These are phyloP conservation scores for Laburnicola sp. DNA, from an alignment of 2,329 filamentous ascomycete species.

Conservation along the genomic window DNA sequence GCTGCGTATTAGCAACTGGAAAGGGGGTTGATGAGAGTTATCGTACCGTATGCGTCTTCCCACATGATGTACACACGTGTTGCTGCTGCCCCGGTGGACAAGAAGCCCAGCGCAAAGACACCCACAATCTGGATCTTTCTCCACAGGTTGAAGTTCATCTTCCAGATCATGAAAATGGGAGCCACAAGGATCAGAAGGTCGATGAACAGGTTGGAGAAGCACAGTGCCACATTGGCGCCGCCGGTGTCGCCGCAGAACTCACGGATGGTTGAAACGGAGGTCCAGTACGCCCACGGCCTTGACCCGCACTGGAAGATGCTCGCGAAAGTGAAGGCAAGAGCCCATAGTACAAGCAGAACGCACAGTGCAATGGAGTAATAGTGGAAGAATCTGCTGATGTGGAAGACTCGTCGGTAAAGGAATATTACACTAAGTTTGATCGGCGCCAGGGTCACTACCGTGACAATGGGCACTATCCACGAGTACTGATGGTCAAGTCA, in stretches of 20 bases:
- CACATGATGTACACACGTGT: slow-evolving; percentile 8
- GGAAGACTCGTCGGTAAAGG: slow-evolving; percentile 10
- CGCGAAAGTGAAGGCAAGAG: slow-evolving; percentile 4
- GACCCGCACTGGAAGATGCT: slow-evolving; percentile 11
- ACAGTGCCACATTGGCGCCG: not conserved
- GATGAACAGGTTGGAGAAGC: slow-evolving; percentile 6
- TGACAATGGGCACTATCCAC: slow-evolving; percentile 9
- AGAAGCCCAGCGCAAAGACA: slow-evolving; percentile 11
- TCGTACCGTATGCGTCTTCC: slow-evolving; percentile 4
- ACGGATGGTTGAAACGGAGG: slow-evolving; percentile 2
- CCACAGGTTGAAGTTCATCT: slow-evolving; percentile 3
- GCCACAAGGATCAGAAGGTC: slow-evolving; percentile 9
- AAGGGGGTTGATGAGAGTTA: not conserved
- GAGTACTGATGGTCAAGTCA: slow-evolving; percentile 6
- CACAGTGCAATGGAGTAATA: slow-evolving; percentile 6
- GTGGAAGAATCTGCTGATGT: slow-evolving; percentile 9
- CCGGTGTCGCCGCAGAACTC: slow-evolving; percentile 8
- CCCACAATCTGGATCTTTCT: slow-evolving; percentile 9
- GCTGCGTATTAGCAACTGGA: not conserved
- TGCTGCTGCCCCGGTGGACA: slow-evolving; percentile 9
- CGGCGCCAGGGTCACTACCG: slow-evolving; percentile 7
- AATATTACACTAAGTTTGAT: slow-evolving; percentile 14
- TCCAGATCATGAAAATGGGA: slow-evolving; percentile 12
- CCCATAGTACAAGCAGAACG: slow-evolving; percentile 1
- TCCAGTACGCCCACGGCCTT: slow-evolving; percentile 7